Conservation (phyloP, 768 basidiomycete species). For the Leccinum aurantiacum region DNA sequence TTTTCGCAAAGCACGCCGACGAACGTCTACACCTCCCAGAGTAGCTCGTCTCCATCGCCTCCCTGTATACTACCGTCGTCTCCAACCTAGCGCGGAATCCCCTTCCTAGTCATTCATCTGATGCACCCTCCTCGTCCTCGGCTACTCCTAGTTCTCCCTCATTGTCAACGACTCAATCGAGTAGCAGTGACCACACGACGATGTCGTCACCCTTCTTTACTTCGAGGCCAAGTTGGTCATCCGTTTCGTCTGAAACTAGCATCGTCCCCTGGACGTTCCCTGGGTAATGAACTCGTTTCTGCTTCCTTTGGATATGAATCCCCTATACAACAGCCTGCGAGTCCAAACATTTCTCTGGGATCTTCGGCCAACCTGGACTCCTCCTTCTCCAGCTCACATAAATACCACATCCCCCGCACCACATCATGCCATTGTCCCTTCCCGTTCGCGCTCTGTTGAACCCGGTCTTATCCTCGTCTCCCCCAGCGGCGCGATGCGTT, state of each 20-base stretch:
- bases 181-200: slow-evolving; percentile 13
- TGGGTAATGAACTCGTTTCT: slow-evolving; percentile 16
- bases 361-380: slow-evolving; percentile 32
- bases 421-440: slow-evolving; percentile 58
- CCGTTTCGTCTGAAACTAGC: slow-evolving; percentile 27
- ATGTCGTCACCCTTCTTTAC: slow-evolving; percentile 11
- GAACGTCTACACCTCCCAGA: slow-evolving; percentile 11
- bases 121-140: slow-evolving; percentile 10
- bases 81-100: slow-evolving; percentile 21
- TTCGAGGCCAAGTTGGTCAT: slow-evolving; percentile 25
- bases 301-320: slow-evolving; percentile 19
- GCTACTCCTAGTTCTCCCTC: slow-evolving; percentile 13
- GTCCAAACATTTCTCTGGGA: slow-evolving; percentile 24
- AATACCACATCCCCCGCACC: slow-evolving; percentile 55
- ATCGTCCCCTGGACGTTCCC: slow-evolving; percentile 10
- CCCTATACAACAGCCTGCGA: slow-evolving; percentile 19
- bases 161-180: slow-evolving; percentile 18
- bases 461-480: slow-evolving; percentile 85
- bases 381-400: slow-evolving; percentile 37
- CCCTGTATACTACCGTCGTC: slow-evolving; percentile 28
- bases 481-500: slow-evolving; percentile 66
- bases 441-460: slow-evolving; percentile 53
- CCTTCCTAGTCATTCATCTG: slow-evolving; percentile 10
- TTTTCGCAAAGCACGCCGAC: background rate
- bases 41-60: slow-evolving; percentile 14